Evolutionary conservation across 805 yeast species (phyloP).

Genomic region (Suhomyces xylopsoci): DNA sequence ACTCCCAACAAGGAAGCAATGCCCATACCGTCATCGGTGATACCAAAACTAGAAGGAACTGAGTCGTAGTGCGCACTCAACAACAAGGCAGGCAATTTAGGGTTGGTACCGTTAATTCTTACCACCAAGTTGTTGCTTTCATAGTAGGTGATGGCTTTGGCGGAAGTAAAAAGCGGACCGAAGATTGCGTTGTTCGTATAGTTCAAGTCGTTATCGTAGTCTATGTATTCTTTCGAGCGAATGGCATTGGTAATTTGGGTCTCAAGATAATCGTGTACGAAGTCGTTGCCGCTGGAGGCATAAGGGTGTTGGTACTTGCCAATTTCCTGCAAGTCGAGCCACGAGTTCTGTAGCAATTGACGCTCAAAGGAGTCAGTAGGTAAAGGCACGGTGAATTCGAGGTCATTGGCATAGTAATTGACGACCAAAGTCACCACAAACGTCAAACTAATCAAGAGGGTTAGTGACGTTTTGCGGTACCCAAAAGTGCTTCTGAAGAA

Average conservation of each 20-base stretch:
- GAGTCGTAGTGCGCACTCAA: conserved; percentile 87
- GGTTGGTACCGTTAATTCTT: conserved; percentile 62
- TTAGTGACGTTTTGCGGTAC: conserved; percentile 70
- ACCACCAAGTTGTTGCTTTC: conserved; percentile 82
- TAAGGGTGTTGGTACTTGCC: conserved; percentile 74
- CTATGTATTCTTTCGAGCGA: conserved; percentile 24
- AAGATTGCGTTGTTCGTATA: conserved; percentile 48
- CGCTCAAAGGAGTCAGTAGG: conserved; percentile 43
- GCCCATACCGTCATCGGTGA: conserved; percentile 93
- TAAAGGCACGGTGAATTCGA: conserved; percentile 35
- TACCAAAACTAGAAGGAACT: conserved; percentile 82
- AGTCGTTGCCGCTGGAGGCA: conserved; percentile 71
- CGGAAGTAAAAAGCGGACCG: conserved; percentile 41
- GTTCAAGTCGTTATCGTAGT: conserved; percentile 40
- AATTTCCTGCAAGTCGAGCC: conserved; percentile 72
- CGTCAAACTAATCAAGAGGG: conserved; percentile 51
- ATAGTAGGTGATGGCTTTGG: conserved; percentile 63
- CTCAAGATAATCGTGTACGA: conserved; percentile 65
- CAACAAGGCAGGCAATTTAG: conserved; percentile 60
- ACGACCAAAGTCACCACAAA: conserved; percentile 40
- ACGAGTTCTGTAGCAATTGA: conserved; percentile 42
- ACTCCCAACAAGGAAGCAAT: conserved; percentile 76
- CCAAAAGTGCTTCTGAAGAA: conserved; percentile 52
- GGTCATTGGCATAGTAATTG: conserved; percentile 37
- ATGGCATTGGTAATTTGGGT: conserved; percentile 33